phyloP scores from a whole-genome alignment of 805 yeast genomes.

The Diddensiella transvaalensis region DNA sequence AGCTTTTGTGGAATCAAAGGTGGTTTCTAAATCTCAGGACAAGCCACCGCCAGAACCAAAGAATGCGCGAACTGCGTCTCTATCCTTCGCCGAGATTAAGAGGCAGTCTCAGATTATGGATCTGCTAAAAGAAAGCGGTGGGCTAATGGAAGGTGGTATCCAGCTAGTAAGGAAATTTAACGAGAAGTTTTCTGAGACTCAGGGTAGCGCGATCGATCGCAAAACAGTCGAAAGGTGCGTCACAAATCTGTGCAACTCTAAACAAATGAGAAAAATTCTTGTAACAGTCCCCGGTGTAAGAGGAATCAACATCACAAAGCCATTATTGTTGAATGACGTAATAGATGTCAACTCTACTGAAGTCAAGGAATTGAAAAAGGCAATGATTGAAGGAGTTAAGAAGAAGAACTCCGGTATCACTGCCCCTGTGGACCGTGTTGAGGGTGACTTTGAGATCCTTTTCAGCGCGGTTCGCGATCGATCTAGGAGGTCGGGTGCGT shows the following conservation, averaged over 20 bases:
- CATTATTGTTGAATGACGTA: constrained; percentile 30
- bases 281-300: constrained; percentile 24
- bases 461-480: neutral
- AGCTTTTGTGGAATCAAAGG: neutral
- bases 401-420: neutral
- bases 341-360: constrained; percentile 23
- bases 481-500: neutral
- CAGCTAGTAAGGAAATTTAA: constrained; percentile 41
- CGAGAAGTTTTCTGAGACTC: constrained; percentile 28
- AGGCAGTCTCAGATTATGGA: constrained; percentile 44
- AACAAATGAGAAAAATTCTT: constrained; percentile 30
- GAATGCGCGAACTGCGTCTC: constrained; percentile 1
- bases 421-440: neutral
- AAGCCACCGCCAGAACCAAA: neutral
- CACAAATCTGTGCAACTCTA: constrained; percentile 33
- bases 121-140: constrained; percentile 42
- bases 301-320: constrained; percentile 22
- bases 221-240: constrained; percentile 51
- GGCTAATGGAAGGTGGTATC: constrained; percentile 44
- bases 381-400: constrained; percentile 16
- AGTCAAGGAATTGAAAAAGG: constrained; percentile 19
- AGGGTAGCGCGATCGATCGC: constrained; percentile 48
- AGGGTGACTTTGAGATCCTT: constrained; percentile 3
- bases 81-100: constrained; percentile 43
- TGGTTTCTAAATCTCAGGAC: neutral